Percentiles rank a stretch among this genome's conserved stretches.
These are phyloP conservation scores for Neopestalotiopsis rosae DNA, from an alignment of 2,329 filamentous ascomycete genomes.

Conservation along the genomic window DNA sequence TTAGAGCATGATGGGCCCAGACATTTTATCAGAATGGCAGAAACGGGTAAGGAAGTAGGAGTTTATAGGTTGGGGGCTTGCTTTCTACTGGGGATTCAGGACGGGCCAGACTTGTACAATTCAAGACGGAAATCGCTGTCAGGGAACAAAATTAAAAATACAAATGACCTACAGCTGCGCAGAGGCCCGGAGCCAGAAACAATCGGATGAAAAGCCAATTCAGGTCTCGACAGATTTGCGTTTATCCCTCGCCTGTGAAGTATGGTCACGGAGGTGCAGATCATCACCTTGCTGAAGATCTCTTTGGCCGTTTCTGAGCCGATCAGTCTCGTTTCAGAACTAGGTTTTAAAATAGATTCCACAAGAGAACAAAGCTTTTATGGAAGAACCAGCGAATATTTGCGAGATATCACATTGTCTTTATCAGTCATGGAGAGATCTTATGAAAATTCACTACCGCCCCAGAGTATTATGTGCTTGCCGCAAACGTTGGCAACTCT, in stretches of 20 bases:
- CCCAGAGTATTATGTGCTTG: too few species aligned
- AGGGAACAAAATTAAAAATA: neutral
- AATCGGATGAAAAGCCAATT: neutral
- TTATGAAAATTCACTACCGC: too few species aligned
- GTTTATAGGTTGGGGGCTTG: neutral
- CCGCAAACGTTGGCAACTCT: too few species aligned
- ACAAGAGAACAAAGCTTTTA: too few species aligned
- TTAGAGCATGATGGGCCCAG: conserved; percentile 8
- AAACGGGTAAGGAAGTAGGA: conserved; percentile 4
- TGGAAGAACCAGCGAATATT: too few species aligned
- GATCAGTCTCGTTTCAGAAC: neutral
- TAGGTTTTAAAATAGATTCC: neutral
- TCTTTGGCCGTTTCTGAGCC: neutral
- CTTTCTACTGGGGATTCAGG: neutral
- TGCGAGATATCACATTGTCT: too few species aligned
- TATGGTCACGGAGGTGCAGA: neutral
- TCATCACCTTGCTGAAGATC: neutral
- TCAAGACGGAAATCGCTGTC: neutral
- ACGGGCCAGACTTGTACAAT: neutral
- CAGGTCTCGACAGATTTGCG: neutral
- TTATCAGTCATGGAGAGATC: too few species aligned
- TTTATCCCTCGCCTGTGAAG: conserved; percentile 2
- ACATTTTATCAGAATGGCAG: neutral
- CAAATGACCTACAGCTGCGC: neutral
- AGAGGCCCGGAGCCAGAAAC: neutral